These are phyloP conservation scores for Cladosporium halotolerans DNA, from an alignment of 2,329 filamentous ascomycete genomes.

Conservation along the genomic window DNA sequence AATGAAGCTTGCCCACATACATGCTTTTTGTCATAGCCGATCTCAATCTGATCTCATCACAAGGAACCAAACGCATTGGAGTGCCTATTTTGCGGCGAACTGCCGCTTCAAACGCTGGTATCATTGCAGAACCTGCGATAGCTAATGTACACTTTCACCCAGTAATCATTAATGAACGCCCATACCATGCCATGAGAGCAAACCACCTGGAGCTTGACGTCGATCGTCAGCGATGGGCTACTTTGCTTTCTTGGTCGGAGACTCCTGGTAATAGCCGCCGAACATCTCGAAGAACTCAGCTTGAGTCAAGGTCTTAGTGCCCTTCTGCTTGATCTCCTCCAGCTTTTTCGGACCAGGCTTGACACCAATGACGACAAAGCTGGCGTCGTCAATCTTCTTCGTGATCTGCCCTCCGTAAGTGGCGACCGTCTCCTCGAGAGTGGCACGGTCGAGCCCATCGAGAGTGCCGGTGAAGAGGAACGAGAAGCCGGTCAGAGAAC, in stretches of 20 bases:
- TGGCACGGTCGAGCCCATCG: constrained; percentile 12
- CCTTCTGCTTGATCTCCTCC: constrained; percentile 16
- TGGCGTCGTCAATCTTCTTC: constrained; percentile 13
- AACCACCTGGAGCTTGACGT: background rate
- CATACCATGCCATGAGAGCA: background rate
- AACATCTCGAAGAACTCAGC: constrained; percentile 16
- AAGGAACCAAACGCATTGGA: too few relatives aligned
- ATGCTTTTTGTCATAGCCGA: too few relatives aligned
- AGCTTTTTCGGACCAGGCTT: constrained; percentile 18
- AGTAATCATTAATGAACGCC: background rate
- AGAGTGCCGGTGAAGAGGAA: constrained; percentile 14
- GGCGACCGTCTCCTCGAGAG: constrained; percentile 14
- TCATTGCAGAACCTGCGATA: background rate
- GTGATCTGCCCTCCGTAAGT: constrained; percentile 11
- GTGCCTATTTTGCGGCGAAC: too few relatives aligned
- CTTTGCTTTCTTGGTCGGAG: constrained; percentile 11
- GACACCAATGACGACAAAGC: constrained; percentile 13
- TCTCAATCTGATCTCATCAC: too few relatives aligned
- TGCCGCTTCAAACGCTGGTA: too few relatives aligned
- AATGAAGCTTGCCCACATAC: too few relatives aligned
- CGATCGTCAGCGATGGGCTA: constrained; percentile 1
- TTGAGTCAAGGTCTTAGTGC: constrained; percentile 14
- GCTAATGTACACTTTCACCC: background rate
- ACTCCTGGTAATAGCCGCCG: background rate
- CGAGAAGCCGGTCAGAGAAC: constrained; percentile 9